Base-by-base conservation (phyloP, 164 flowering plant species). In the Saururus chinensis region DNA sequence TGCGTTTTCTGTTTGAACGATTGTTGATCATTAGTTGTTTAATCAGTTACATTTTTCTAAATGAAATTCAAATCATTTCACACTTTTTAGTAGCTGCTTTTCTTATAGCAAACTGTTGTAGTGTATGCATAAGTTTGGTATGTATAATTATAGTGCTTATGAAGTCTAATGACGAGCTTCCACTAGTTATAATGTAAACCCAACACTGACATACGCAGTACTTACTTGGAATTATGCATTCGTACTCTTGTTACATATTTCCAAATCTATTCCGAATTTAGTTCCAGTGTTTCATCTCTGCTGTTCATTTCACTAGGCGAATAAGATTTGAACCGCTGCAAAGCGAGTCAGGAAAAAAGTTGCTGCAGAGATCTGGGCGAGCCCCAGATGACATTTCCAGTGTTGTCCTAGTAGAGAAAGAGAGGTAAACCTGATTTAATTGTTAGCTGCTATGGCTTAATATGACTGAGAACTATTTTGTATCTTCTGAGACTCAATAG, bases 1-100 rank as follows among this genome's bases (percentile, higher is more conserved):
- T 82, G 35, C 56, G 74, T 70, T 16, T 60, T 19, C 14, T 45
- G 14, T 45, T 45, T 45, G 49, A 12, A 4, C 2, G 49, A 45
- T 45, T 45, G 17, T 45, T 13, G 14, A 45, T 45, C 14, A 45
- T 45, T 12, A 12, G 14, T 45, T 42, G 1, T 45, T 45, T 45
- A 0, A 45, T 8, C 49, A 45, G 17, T 12, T 45, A 8, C 14
- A 12, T 17, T 41, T 9, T 13, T 41, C 45, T 41, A 41, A 13
- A 41, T 41, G 0, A 8, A 41, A 13, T 41, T 2, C 2, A 13
- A 45, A 45, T 45, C 17, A 12, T 17, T 17, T 12, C 0, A 17
- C 14, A 45, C 11, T 12, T 12, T 45, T 45, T 12, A 45, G 14
- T 45, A 12, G 49, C 13, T 12, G 17, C 2, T 45, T 12, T 12